Evolutionary conservation across 2,329 filamentous ascomycete species (phyloP).

Genomic region (Bipolaris sorokiniana): DNA sequence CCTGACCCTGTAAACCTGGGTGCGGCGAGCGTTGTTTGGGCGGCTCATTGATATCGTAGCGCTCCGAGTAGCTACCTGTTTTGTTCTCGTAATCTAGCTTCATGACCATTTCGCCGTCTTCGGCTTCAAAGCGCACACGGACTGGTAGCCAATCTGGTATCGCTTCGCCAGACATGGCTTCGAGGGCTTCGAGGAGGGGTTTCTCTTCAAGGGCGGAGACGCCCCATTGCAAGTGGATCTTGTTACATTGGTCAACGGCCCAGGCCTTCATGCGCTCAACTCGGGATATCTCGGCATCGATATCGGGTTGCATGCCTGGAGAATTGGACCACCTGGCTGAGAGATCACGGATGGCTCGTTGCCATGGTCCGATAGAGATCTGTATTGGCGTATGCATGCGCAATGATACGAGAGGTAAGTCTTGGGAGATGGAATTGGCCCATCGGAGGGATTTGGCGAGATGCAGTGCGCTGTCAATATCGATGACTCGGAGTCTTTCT

Average conservation of each 20-base stretch:
- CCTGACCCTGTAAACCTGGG: not conserved
- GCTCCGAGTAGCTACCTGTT: constrained; percentile 15
- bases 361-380: constrained; percentile 36
- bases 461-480: constrained; percentile 27
- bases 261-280: constrained; percentile 34
- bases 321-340: not conserved
- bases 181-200: constrained; percentile 28
- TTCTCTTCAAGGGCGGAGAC: constrained; percentile 28
- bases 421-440: constrained; percentile 26
- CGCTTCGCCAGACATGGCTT: constrained; percentile 34
- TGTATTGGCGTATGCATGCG: constrained; percentile 39
- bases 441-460: constrained; percentile 33
- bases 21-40: constrained; percentile 4
- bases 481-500: constrained; percentile 20
- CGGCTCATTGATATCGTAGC: constrained; percentile 14
- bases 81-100: constrained; percentile 36
- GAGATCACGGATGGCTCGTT: constrained; percentile 25
- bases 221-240: constrained; percentile 32
- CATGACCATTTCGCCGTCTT: constrained; percentile 40
- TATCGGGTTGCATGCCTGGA: not conserved
- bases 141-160: constrained; percentile 41
- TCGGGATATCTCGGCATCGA: constrained; percentile 10
- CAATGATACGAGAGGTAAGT: constrained; percentile 34
- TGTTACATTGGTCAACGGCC: constrained; percentile 30
- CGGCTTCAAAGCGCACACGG: constrained; percentile 33